Evolutionary conservation across 768 basidiomycete genomes (phyloP), one percentile per base, ranked within the genome.

Genomic region (Amanita pseudoporphyria): DNA sequence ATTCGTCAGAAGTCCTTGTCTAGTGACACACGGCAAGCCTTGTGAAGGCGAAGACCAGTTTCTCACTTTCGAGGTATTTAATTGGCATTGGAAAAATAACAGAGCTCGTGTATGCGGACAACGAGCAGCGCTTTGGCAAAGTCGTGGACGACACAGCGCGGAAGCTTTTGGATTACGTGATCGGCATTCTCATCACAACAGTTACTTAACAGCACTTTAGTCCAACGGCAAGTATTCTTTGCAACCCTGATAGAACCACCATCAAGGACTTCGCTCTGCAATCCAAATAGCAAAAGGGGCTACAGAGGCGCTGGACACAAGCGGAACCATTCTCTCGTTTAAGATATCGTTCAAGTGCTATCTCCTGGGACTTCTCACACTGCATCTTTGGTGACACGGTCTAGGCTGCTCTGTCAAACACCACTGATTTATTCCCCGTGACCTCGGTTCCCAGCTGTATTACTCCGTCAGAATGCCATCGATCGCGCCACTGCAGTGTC

Each of bases 11-110:
- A 54, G 49, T 53, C 38, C 30, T 45, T 31, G 31, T n/a, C 12
- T 52, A 54, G 18, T 32, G 33, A 18, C 40, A 18, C 12, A 13
- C 16, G 10, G 18, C n/a, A 26, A 28, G 26, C 12, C 7, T 45
- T 31, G 30, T 18, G 19, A 21, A 13, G 36, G 22, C 19, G 24
- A 16, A 28, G 14, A 24, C 31, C n/a, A 36, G 6, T 14, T 36
- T 24, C 83, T 68, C 60, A 89, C 87, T 80, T 72, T 90, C 87
- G 45, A 90, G 71, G 62, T 88, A 78, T 62, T 88, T 89, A 65
- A 89, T 82, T 63, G 87, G 77, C 87, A 90, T 89, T 21, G n/a
- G 31, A 35, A 21, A 43, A 43, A 14, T 5, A 49, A 36, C 9
- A 40, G 16, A 31, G 31, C 28, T 35, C 40, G 9, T 24, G 28